phyloP scores from a whole-genome alignment of 805 yeast species.

The Wickerhamiella azymoides region DNA sequence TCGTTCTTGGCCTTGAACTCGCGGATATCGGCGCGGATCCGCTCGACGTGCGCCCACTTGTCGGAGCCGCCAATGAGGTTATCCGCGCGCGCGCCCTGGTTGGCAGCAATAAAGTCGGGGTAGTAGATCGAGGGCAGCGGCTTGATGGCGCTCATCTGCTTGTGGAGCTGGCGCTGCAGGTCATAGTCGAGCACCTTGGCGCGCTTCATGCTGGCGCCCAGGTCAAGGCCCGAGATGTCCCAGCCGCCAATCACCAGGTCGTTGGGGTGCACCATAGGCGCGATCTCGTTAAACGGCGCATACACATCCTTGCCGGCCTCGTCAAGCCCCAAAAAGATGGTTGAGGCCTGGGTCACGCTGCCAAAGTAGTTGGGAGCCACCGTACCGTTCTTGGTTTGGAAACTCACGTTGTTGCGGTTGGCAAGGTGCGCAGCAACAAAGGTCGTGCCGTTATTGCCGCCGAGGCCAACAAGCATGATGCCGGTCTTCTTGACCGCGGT shows the following conservation, averaged over 20 bases:
- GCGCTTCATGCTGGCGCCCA: slow-evolving; percentile 69
- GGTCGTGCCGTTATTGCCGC: slow-evolving; percentile 95
- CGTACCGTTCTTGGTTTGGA: slow-evolving; percentile 70
- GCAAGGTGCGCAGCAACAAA: slow-evolving; percentile 75
- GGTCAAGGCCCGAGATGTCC: slow-evolving; percentile 69
- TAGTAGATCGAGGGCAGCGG: slow-evolving; percentile 84
- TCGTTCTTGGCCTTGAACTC: slow-evolving; percentile 57
- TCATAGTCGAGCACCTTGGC: slow-evolving; percentile 78
- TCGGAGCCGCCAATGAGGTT: slow-evolving; percentile 57
- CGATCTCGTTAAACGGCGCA: slow-evolving; percentile 79
- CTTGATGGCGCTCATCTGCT: slow-evolving; percentile 42
- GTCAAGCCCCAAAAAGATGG: slow-evolving; percentile 81
- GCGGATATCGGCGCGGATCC: slow-evolving; percentile 67
- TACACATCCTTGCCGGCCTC: slow-evolving; percentile 69
- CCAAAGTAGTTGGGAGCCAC: slow-evolving; percentile 77
- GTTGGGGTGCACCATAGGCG: slow-evolving; percentile 82
- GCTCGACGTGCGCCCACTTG: slow-evolving; percentile 86
- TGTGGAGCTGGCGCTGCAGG: slow-evolving; percentile 60
- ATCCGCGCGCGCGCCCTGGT: slow-evolving; percentile 85
- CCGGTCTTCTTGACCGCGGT: slow-evolving; percentile 75
- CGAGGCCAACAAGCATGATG: slow-evolving; percentile 80
- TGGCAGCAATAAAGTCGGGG: slow-evolving; percentile 93
- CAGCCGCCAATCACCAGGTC: slow-evolving; percentile 87
- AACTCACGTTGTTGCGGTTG: slow-evolving; percentile 61
- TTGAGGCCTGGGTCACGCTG: slow-evolving; percentile 85